These are phyloP conservation scores for Chalciporus pseudorubinellus DNA, from an alignment of 768 basidiomycete genomes.

Conservation along the genomic window DNA sequence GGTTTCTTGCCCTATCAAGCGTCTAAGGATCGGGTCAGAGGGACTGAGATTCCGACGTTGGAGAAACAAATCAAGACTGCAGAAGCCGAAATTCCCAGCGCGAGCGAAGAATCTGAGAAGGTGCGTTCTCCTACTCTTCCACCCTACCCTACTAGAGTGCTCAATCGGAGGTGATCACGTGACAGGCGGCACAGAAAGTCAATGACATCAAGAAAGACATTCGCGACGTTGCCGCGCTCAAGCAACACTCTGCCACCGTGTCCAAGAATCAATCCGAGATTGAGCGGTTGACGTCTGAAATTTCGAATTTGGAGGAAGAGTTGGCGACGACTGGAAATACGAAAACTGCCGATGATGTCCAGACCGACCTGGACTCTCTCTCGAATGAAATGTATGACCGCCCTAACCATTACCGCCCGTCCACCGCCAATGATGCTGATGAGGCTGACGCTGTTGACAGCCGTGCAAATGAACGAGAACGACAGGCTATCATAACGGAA, in stretches of 20 bases:
- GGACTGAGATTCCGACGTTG: slow-evolving; percentile 62
- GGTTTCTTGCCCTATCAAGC: slow-evolving; percentile 55
- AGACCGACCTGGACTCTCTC: slow-evolving; percentile 67
- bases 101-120: slow-evolving; percentile 57
- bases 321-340: slow-evolving; percentile 70
- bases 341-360: slow-evolving; percentile 84
- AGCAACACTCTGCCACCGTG: slow-evolving; percentile 59
- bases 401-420: background rate
- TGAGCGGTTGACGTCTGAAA: slow-evolving; percentile 58
- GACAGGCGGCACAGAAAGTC: slow-evolving; percentile 52
- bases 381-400: slow-evolving; percentile 57
- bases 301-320: slow-evolving; percentile 61
- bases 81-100: slow-evolving; percentile 52
- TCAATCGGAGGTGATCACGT: background rate
- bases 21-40: slow-evolving; percentile 51
- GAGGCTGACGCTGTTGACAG: slow-evolving; percentile 34
- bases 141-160: background rate
- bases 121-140: slow-evolving; percentile 35
- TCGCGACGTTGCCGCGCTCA: slow-evolving; percentile 58
- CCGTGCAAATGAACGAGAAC: slow-evolving; percentile 64
- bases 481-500: slow-evolving; percentile 52
- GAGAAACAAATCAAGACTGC: slow-evolving; percentile 59
- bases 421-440: background rate
- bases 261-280: slow-evolving; percentile 58
- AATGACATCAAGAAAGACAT: slow-evolving; percentile 54